Conservation (phyloP, 352 stramenopile genomes). For the Blastocystis sp. region DNA sequence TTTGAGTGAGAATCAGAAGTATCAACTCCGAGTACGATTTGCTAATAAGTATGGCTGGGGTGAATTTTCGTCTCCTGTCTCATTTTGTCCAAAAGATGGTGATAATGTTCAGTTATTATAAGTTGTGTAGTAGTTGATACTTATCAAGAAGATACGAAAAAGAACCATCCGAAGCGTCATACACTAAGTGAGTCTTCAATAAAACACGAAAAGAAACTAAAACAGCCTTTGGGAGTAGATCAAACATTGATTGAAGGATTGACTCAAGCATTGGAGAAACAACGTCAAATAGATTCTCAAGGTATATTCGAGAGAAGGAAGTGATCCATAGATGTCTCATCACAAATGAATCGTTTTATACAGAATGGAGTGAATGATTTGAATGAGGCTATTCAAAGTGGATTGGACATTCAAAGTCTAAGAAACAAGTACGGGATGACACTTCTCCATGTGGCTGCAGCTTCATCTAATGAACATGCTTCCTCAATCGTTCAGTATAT, state of each 20-base stretch:
- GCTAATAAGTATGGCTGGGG: constrained; percentile 48
- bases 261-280: not conserved
- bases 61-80: not conserved
- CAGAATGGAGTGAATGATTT: not conserved
- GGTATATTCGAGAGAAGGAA: not conserved
- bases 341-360: not conserved
- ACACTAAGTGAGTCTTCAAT: not conserved
- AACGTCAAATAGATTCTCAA: not conserved
- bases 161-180: not conserved
- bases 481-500: not conserved
- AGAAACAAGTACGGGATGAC: constrained; percentile 26
- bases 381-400: not conserved
- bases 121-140: not conserved
- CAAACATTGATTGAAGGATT: not conserved
- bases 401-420: not conserved
- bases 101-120: not conserved
- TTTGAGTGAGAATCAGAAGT: not conserved
- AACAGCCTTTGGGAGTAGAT: not conserved
- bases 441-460: not conserved
- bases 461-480: not conserved
- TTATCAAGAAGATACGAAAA: not conserved
- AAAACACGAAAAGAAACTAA: not conserved
- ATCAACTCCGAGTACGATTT: constrained; percentile 18
- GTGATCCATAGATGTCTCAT: not conserved
- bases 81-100: constrained; percentile 11